Conservation (phyloP, 2,329 filamentous ascomycete species). For the Cercospora zeae-maydis region DNA sequence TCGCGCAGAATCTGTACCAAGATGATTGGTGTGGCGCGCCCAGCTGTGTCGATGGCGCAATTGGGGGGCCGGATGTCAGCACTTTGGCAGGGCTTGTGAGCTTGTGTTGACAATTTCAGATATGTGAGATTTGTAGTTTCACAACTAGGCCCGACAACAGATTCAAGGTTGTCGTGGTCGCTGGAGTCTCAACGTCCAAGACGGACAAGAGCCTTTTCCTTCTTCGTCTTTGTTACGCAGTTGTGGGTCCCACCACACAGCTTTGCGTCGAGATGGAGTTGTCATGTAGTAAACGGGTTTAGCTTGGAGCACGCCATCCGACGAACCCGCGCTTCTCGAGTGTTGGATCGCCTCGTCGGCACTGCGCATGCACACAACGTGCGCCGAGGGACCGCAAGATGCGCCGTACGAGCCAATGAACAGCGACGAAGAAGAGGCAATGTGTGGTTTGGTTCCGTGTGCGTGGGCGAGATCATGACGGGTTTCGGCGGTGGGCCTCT, state of each 20-base stretch:
- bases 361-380: slow-evolving; percentile 7
- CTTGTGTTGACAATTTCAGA: neutral
- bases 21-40: neutral
- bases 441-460: neutral
- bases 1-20: neutral
- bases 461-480: neutral
- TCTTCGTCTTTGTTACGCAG: slow-evolving; percentile 10
- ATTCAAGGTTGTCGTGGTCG: neutral
- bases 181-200: neutral
- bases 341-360: slow-evolving; percentile 10
- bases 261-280: slow-evolving; percentile 6
- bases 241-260: slow-evolving; percentile 9
- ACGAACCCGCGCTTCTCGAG: slow-evolving; percentile 7
- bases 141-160: neutral
- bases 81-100: neutral
- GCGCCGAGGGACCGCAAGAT: slow-evolving; percentile 13
- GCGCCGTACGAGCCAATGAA: slow-evolving; percentile 4
- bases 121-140: neutral
- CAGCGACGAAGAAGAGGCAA: neutral
- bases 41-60: slow-evolving; percentile 4
- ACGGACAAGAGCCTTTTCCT: neutral
- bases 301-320: slow-evolving; percentile 19
- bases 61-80: neutral
- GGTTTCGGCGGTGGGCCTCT: neutral
- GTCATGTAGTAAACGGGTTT: slow-evolving; percentile 13